These are phyloP conservation scores for Calonectria pauciramosa DNA, from an alignment of 2,329 filamentous ascomycete species.

Conservation along the genomic window DNA sequence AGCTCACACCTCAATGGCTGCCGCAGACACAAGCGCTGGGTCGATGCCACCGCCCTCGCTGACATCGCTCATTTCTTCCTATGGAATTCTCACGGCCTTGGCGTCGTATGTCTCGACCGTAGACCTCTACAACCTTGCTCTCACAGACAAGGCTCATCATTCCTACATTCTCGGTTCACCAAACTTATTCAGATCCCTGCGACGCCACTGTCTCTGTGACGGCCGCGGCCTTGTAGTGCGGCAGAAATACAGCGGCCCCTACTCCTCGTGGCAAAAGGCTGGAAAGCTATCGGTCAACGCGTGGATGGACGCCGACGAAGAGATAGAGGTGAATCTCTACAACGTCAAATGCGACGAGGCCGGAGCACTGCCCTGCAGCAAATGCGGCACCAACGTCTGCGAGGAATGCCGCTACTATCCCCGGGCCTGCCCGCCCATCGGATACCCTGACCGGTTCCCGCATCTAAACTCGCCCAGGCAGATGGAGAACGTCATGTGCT, in stretches of 20 bases:
- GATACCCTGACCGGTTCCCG: slow-evolving; percentile 14
- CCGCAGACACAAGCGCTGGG: background rate
- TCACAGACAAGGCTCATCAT: slow-evolving; percentile 17
- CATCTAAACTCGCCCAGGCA: slow-evolving; percentile 7
- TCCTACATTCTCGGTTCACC: slow-evolving; percentile 8
- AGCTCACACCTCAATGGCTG: background rate
- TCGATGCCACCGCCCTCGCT: background rate
- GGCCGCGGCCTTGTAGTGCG: slow-evolving; percentile 28
- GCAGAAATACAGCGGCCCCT: slow-evolving; percentile 20
- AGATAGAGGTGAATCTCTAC: slow-evolving; percentile 31
- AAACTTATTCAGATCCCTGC: slow-evolving; percentile 16
- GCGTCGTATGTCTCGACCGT: slow-evolving; percentile 33
- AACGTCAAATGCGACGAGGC: slow-evolving; percentile 30
- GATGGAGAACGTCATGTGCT: slow-evolving; percentile 26
- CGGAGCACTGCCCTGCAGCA: slow-evolving; percentile 26
- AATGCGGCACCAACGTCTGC: slow-evolving; percentile 36
- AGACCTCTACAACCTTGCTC: slow-evolving; percentile 30
- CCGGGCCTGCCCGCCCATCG: background rate
- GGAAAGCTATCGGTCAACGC: background rate
- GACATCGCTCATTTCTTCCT: slow-evolving; percentile 31
- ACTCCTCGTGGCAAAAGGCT: background rate
- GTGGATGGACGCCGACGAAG: background rate
- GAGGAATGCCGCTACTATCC: slow-evolving; percentile 38
- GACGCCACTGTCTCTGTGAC: slow-evolving; percentile 30
- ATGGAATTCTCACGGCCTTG: slow-evolving; percentile 30